Evolutionary conservation across 192 early-diverging fungal genomes (phyloP).

Genomic region (Piromyces finnis): DNA sequence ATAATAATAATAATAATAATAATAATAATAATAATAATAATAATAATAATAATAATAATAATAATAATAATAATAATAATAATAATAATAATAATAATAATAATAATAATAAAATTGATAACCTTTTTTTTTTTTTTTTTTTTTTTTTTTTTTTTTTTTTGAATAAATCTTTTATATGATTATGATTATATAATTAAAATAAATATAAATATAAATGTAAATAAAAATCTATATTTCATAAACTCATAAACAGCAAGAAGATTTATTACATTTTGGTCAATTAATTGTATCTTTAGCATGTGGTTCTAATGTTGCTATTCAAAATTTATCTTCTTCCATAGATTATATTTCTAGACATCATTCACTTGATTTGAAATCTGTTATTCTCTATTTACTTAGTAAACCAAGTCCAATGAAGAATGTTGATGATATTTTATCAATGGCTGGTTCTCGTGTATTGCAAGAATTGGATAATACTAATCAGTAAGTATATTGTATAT

Average conservation of each 20-base stretch:
- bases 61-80: no score
- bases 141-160: no score
- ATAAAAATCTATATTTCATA: no score
- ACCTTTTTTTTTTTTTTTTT: background rate
- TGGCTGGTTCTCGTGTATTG: conserved; percentile 56
- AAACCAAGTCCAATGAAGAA: conserved; percentile 54
- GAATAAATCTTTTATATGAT: background rate
- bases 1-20: no score
- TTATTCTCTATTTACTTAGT: conserved; percentile 57
- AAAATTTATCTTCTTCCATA: conserved; percentile 56
- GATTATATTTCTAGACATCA: conserved; percentile 58
- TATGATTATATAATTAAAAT: no score
- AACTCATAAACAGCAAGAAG: conserved; percentile 71
- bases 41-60: no score
- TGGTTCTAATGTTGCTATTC: conserved; percentile 42
- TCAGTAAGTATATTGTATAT: conserved; percentile 33
- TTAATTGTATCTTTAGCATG: conserved; percentile 60
- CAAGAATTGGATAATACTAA: conserved; percentile 61
- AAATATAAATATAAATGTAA: no score
- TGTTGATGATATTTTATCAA: conserved; percentile 58
- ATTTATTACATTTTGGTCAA: conserved; percentile 63
- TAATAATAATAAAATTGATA: no score
- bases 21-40: no score
- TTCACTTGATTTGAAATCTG: conserved; percentile 65
- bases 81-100: no score